These are phyloP conservation scores for Ramaria rubella DNA, from an alignment of 768 basidiomycete species.

Conservation along the genomic window DNA sequence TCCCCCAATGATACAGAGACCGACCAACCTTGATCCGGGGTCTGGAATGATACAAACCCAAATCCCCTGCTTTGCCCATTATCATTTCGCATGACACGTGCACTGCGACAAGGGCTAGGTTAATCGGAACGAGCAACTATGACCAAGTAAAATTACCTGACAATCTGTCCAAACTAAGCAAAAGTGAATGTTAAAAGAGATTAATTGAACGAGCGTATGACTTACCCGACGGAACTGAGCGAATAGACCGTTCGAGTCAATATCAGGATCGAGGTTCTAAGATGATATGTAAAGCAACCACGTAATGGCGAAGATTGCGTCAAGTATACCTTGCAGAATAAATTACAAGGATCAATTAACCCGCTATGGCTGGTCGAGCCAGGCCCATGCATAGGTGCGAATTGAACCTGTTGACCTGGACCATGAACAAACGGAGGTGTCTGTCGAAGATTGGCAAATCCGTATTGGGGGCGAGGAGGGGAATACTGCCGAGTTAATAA, in stretches of 20 bases:
- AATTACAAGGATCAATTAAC: constrained; percentile 83
- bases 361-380: constrained; percentile 82
- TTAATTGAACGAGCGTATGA: constrained; percentile 4
- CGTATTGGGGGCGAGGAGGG: constrained; percentile 50
- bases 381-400: constrained; percentile 65
- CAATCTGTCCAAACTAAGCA: constrained; percentile 77
- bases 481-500: constrained; percentile 44
- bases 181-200: constrained; percentile 10
- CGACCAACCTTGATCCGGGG: constrained; percentile 67
- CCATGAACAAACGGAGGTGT: constrained; percentile 66
- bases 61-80: constrained; percentile 76
- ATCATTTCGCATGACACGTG: constrained; percentile 89
- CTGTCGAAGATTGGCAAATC: constrained; percentile 34
- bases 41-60: constrained; percentile 85
- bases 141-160: constrained; percentile 48
- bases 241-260: constrained; percentile 81
- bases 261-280: constrained; percentile 78
- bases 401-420: constrained; percentile 85
- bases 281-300: not conserved
- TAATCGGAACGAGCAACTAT: not conserved
- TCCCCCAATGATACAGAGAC: not conserved
- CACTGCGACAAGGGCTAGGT: constrained; percentile 38
- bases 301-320: constrained; percentile 2
- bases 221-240: constrained; percentile 73
- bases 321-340: constrained; percentile 71